Base-by-base conservation (phyloP, 768 basidiomycete species). In the Leccinum subgranulosum region DNA sequence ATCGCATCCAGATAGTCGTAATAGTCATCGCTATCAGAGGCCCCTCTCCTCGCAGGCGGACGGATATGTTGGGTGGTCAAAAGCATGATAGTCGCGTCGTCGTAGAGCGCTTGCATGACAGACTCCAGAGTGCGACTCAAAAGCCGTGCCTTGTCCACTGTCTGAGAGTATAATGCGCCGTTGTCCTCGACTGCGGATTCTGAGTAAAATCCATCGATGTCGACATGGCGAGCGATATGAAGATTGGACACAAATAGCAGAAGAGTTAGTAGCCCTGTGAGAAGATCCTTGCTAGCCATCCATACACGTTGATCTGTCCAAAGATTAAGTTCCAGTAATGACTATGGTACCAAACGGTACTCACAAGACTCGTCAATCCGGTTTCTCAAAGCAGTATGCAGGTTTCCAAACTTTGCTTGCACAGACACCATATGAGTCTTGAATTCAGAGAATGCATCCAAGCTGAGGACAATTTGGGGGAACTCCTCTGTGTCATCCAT, bases 171-270 rank as follows among this genome's bases (percentile, higher is more conserved):
- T 33, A 76, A 67, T 19, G 81, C 75, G 61, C 82, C 81, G 23
- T 76, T 67, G 7, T 78, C 69, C 14, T 76, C 66, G 15, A 62
- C 58, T 10, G 74, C 75, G 1, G 77, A 73, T 28, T 83, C 80
- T 58, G 80, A 77, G 27, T 77, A 77, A 59, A 88, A 79, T 15
- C 87, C 88, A 62, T 93, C 90, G 57, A 94, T 83, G 67, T 94
- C 94, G 59, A 95, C 84, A 68, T 87, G 84, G 29, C 84, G 82
- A 19, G 91, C 91, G 53, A 95, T 72, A 69, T 94, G 86, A 59
- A 94, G 80, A 60, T 91, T 85, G 23, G 83, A 80, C 36, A 87
- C 78, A 50, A 82, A 79, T 11, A 74, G 68, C 28, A 93, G 73
- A 56, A 90, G 83, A 3, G 78, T 69, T 2, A 85, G 80, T 31